These are phyloP conservation scores for Dionaea muscipula DNA, from an alignment of 179 eudicot genomes.

Conservation along the genomic window DNA sequence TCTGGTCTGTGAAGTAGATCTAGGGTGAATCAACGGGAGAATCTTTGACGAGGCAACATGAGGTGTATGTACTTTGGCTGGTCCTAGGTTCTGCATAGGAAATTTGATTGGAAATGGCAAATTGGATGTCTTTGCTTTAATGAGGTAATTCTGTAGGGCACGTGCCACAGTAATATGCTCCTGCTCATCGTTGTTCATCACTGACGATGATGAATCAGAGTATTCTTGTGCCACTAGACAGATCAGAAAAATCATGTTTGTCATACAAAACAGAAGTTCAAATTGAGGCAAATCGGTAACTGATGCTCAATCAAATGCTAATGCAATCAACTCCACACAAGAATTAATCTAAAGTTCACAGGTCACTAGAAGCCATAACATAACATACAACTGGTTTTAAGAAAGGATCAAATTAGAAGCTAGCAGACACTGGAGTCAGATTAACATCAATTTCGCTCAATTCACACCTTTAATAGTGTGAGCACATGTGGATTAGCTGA, in stretches of 20 bases:
- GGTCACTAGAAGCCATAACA: too few species aligned
- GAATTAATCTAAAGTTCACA: too few species aligned
- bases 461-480: too few species aligned
- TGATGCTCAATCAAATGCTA: too few species aligned
- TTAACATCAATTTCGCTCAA: too few species aligned
- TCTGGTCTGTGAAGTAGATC: slow-evolving; percentile 21
- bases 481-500: too few species aligned
- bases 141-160: slow-evolving; percentile 41
- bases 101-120: slow-evolving; percentile 40
- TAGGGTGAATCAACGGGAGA: slow-evolving; percentile 25
- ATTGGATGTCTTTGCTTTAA: slow-evolving; percentile 30
- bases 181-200: slow-evolving; percentile 37
- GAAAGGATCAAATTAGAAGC: too few species aligned
- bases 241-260: slow-evolving; percentile 7
- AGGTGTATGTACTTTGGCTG: slow-evolving; percentile 27
- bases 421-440: too few species aligned
- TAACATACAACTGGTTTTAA: too few species aligned
- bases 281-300: too few species aligned
- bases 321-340: too few species aligned
- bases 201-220: slow-evolving; percentile 25
- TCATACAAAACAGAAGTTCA: not conserved
- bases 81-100: slow-evolving; percentile 32
- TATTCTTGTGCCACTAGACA: slow-evolving; percentile 45
- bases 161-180: slow-evolving; percentile 61
- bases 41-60: slow-evolving; percentile 10